Evolutionary conservation across 805 yeast genomes (phyloP).

Genomic region (Candida succiphila): DNA sequence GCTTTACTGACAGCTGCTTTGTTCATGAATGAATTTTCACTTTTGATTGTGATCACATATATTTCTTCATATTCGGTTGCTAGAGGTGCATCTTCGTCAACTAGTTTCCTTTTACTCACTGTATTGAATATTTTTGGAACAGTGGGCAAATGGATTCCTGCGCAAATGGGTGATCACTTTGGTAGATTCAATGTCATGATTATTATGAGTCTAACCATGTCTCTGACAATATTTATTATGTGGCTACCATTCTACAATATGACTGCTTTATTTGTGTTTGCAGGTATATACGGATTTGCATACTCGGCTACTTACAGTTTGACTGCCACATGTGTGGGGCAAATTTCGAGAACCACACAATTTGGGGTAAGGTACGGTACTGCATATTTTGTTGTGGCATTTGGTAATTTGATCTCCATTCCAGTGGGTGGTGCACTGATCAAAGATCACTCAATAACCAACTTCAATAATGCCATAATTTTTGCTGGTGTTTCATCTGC

Average conservation of each 20-base stretch:
- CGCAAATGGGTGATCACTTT: constrained; percentile 22
- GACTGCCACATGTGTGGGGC: constrained; percentile 55
- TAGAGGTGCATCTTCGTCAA: constrained; percentile 31
- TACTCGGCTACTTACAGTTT: constrained; percentile 51
- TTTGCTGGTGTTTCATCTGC: constrained; percentile 15
- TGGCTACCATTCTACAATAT: constrained; percentile 49
- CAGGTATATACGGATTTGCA: constrained; percentile 40
- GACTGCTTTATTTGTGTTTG: constrained; percentile 38
- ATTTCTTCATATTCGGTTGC: constrained; percentile 44
- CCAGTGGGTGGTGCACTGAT: constrained; percentile 42
- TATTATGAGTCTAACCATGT: constrained; percentile 35
- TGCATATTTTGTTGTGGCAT: constrained; percentile 48
- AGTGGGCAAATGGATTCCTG: constrained; percentile 24
- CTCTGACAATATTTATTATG: constrained; percentile 36
- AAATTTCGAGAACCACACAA: constrained; percentile 44
- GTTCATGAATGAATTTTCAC: constrained; percentile 35
- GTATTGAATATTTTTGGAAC: constrained; percentile 35
- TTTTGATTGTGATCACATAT: constrained; percentile 38
- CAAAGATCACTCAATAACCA: constrained; percentile 12
- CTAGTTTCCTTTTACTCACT: constrained; percentile 37
- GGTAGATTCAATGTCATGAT: constrained; percentile 47
- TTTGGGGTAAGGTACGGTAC: constrained; percentile 67
- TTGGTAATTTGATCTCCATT: constrained; percentile 34
- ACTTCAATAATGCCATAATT: constrained; percentile 16
- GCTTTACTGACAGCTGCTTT: constrained; percentile 30